Base-by-base conservation (phyloP, 805 yeast genomes). In the Barnettozyma botsteinii region DNA sequence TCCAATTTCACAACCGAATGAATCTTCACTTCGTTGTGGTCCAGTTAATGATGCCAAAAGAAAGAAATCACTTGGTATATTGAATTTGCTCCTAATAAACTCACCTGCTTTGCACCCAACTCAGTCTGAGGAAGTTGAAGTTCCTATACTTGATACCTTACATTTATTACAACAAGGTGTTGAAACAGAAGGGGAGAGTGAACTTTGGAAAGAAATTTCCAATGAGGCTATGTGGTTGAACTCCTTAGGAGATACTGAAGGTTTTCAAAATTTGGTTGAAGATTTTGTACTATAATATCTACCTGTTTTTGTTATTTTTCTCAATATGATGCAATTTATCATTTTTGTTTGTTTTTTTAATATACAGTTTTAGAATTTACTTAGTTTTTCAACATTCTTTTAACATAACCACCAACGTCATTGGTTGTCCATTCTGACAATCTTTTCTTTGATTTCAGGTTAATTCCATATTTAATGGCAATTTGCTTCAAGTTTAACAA, bases 191-290 rank as follows among this genome's bases (percentile, higher is more conserved):
- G 55, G 61, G 4, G 81, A 76, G 47, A 57, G 64, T 36, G 71
- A 80, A 45, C 61, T 84, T 24, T 84, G 94, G 94, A 79, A 76
- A 53, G 89, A 83, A 47, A 79, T 84, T 40, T 77, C 88, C 0
- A 75, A 73, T 51, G 86, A 82, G 51, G 89, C 89, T 0, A 79
- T 75, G 49, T 84, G 94, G 94, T 40, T 56, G 17, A 49, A 42
- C 9, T 47, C 56, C 2, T 59, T 84, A 41, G 73, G 72, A 41
- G 75, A 67, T 33, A 62, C 64, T 17, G 68, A 64, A 27, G 73
- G 67, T 34, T 59, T 69, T 30, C 58, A 55, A 29, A 45, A 42
- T 18, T 38, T 58, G 26, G 48, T 56, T 45, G 59, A 55, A 27
- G 57, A 47, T 10, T 38, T 42, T 18, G 10, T 26, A 8, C 17